A percentile compares a stretch with the other conserved stretches of the same genome.
phyloP scores from a whole-genome alignment of 176 grass and related monocot genomes.

The Eleusine coracana region DNA sequence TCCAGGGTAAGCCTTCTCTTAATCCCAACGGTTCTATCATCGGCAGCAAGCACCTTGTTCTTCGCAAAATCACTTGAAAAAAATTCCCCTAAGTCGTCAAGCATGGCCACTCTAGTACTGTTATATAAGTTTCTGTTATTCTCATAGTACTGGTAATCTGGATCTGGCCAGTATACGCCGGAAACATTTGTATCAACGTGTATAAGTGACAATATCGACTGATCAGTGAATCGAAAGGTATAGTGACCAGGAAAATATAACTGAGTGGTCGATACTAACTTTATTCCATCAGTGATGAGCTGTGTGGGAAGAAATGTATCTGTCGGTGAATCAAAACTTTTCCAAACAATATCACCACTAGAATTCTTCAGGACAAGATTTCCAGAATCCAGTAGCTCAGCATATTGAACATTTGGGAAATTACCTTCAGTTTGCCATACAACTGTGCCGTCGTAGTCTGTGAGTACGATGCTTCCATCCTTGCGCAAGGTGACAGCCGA shows the following conservation, averaged over 20 bases:
- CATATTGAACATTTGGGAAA: not conserved
- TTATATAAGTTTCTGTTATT: slow-evolving; percentile 47
- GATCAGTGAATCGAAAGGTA: slow-evolving; percentile 45
- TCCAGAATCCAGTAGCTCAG: slow-evolving; percentile 40
- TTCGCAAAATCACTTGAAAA: slow-evolving; percentile 22
- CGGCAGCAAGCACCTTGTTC: slow-evolving; percentile 4
- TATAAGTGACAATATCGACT: slow-evolving; percentile 45
- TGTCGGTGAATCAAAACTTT: slow-evolving; percentile 46
- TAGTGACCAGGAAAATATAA: slow-evolving; percentile 34
- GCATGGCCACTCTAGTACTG: slow-evolving; percentile 35
- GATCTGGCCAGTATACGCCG: slow-evolving; percentile 57
- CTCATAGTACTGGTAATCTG: slow-evolving; percentile 53
- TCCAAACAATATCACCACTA: slow-evolving; percentile 24
- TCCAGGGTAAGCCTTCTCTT: slow-evolving; percentile 47
- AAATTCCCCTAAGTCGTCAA: slow-evolving; percentile 9
- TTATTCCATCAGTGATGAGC: slow-evolving; percentile 21
- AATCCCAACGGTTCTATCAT: slow-evolving; percentile 31
- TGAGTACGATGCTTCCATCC: slow-evolving; percentile 43
- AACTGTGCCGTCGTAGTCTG: slow-evolving; percentile 36
- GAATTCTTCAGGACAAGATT: slow-evolving; percentile 51
- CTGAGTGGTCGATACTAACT: slow-evolving; percentile 41
- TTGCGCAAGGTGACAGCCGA: slow-evolving; percentile 33
- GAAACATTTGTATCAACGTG: slow-evolving; percentile 43
- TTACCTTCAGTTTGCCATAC: slow-evolving; percentile 35
- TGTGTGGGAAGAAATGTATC: slow-evolving; percentile 40